Conservation (phyloP, 129 eudicot species). For the Mikania micrantha region DNA sequence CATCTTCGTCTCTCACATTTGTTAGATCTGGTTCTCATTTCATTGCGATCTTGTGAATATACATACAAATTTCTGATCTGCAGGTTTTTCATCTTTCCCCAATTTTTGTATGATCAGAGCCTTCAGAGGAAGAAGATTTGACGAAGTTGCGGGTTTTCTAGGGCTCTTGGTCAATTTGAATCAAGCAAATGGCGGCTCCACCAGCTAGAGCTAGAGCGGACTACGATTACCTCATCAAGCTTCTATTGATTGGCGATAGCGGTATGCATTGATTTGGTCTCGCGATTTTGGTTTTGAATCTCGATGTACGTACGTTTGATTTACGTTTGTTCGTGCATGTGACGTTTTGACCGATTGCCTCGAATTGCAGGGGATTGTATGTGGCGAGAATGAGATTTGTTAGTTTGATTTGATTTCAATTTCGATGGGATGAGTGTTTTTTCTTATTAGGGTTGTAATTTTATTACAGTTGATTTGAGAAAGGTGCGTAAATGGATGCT, state of each 20-base stretch:
- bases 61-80: constrained; percentile 12
- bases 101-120: background rate
- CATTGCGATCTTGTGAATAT: constrained; percentile 31
- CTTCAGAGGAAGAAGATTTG: constrained; percentile 17
- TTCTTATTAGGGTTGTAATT: constrained; percentile 10
- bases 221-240: constrained; percentile 93
- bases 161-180: constrained; percentile 36
- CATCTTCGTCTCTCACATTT: constrained; percentile 19
- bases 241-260: constrained; percentile 90
- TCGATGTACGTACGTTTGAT: background rate
- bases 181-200: constrained; percentile 84
- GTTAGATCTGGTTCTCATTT: constrained; percentile 25
- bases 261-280: constrained; percentile 40
- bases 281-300: background rate
- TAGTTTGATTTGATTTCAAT: background rate
- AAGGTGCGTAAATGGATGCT: background rate
- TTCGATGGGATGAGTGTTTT: background rate
- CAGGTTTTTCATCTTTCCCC: background rate
- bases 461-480: background rate
- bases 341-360: constrained; percentile 7
- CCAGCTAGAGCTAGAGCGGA: constrained; percentile 96
- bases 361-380: background rate
- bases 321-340: background rate
- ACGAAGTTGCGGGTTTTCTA: constrained; percentile 23
- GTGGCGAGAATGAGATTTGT: background rate